phyloP scores from a whole-genome alignment of 805 yeast genomes.

The Metahyphopichia silvanorum region DNA sequence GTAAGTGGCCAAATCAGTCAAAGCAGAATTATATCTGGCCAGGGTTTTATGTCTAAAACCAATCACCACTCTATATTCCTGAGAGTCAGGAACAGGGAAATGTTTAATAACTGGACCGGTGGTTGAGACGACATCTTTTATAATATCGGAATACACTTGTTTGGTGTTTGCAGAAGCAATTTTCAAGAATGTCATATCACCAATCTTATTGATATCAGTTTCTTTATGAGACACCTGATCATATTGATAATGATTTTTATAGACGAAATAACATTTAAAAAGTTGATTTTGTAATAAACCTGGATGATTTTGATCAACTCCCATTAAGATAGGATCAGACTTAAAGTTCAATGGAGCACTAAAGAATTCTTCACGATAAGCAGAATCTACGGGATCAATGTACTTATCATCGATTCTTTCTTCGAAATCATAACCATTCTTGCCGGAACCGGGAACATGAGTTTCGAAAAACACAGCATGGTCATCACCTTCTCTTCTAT shows the following conservation, averaged over 20 bases:
- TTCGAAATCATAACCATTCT: slow-evolving; percentile 49
- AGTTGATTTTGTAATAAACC: slow-evolving; percentile 40
- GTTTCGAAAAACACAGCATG: slow-evolving; percentile 93
- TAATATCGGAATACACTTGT: slow-evolving; percentile 67
- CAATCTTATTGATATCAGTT: slow-evolving; percentile 60
- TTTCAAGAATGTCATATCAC: slow-evolving; percentile 74
- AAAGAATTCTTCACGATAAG: slow-evolving; percentile 75
- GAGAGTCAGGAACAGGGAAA: slow-evolving; percentile 71
- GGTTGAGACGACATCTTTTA: slow-evolving; percentile 63
- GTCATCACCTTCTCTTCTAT: slow-evolving; percentile 74
- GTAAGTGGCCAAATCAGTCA: slow-evolving; percentile 82
- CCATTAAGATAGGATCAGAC: slow-evolving; percentile 43
- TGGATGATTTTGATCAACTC: slow-evolving; percentile 31
- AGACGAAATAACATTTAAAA: slow-evolving; percentile 77
- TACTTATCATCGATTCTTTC: slow-evolving; percentile 77
- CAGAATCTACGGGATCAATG: slow-evolving; percentile 50
- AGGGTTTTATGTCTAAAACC: slow-evolving; percentile 85
- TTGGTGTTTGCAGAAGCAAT: slow-evolving; percentile 82
- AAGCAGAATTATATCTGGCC: slow-evolving; percentile 82
- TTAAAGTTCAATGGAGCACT: slow-evolving; percentile 57
- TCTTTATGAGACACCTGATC: slow-evolving; percentile 24
- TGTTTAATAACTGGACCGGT: slow-evolving; percentile 94
- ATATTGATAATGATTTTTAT: slow-evolving; percentile 50
- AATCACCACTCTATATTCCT: slow-evolving; percentile 83
- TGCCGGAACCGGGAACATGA: slow-evolving; percentile 39